phyloP scores from a whole-genome alignment of 2,329 filamentous ascomycete species.

The Exophiala spinifera region DNA sequence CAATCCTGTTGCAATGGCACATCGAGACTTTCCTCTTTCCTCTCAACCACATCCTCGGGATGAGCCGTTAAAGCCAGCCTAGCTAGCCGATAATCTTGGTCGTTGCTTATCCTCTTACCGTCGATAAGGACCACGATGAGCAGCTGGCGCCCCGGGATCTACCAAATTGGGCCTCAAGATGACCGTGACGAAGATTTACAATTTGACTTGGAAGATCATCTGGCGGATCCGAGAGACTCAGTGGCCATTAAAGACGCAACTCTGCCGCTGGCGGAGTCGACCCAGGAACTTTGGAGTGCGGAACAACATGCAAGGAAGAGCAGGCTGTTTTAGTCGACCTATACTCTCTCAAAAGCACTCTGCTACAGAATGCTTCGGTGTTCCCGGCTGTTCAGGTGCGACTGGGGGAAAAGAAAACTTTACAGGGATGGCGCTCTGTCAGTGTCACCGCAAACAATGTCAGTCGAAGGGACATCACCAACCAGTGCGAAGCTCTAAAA shows the following conservation, averaged over 20 bases:
- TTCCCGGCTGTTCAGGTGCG: slow-evolving; percentile 64
- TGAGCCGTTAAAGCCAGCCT: slow-evolving; percentile 57
- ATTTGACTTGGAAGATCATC: slow-evolving; percentile 39
- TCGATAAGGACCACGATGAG: slow-evolving; percentile 41
- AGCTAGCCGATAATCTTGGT: slow-evolving; percentile 81
- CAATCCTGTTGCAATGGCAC: slow-evolving; percentile 49
- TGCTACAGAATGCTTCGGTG: slow-evolving; percentile 36
- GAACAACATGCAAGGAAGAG: slow-evolving; percentile 54
- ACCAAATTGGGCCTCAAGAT: slow-evolving; percentile 7
- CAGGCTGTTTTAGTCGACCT: slow-evolving; percentile 35
- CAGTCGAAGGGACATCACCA: slow-evolving; percentile 8
- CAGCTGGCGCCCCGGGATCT: neutral
- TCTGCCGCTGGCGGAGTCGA: slow-evolving; percentile 27
- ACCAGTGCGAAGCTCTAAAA: slow-evolving; percentile 34
- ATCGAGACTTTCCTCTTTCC: slow-evolving; percentile 41
- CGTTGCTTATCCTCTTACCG: slow-evolving; percentile 90
- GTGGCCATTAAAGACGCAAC: slow-evolving; percentile 24
- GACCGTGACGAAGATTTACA: slow-evolving; percentile 29
- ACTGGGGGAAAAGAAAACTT: slow-evolving; percentile 67
- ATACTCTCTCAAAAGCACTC: slow-evolving; percentile 27
- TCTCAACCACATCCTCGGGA: slow-evolving; percentile 29
- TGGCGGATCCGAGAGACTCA: slow-evolving; percentile 23
- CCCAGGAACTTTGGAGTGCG: slow-evolving; percentile 46
- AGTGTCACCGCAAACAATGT: slow-evolving; percentile 29
- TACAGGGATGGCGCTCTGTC: slow-evolving; percentile 51